Percentiles rank a stretch among this genome's conserved stretches.
These are phyloP conservation scores for Phytophthora vignae DNA, from an alignment of 352 stramenopile genomes.

Conservation along the genomic window DNA sequence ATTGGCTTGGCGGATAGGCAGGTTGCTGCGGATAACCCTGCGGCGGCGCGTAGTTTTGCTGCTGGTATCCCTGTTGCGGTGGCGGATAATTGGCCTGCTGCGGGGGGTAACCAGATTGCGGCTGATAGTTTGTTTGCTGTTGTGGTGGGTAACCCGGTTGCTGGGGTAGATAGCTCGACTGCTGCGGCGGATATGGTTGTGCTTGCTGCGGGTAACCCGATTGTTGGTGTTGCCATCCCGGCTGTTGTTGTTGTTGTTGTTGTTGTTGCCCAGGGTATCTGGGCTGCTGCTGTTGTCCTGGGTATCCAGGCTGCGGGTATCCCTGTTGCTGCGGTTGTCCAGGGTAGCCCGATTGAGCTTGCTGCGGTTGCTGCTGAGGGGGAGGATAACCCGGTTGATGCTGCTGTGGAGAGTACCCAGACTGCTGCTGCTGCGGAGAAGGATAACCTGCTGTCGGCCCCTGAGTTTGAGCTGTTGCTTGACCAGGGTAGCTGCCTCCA, in stretches of 20 bases:
- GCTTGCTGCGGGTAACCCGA: constrained; percentile 25
- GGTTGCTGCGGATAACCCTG: constrained; percentile 27
- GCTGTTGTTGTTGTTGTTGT: constrained; percentile 37
- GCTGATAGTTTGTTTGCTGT: constrained; percentile 25
- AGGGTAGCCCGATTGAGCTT: constrained; percentile 19
- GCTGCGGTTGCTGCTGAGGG: constrained; percentile 19
- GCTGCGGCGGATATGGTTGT: constrained; percentile 11
- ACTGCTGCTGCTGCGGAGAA: constrained; percentile 38
- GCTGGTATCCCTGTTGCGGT: constrained; percentile 22
- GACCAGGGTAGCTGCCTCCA: constrained; percentile 35
- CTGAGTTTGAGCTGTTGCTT: constrained; percentile 30
- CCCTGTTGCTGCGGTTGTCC: constrained; percentile 38
- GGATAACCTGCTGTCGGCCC: constrained; percentile 37
- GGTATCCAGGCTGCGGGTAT: constrained; percentile 21
- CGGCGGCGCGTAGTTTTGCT: constrained; percentile 5
- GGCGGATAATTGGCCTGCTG: constrained; percentile 27
- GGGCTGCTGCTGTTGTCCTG: constrained; percentile 30
- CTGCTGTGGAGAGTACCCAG: constrained; percentile 31
- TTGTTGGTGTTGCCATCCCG: constrained; percentile 37
- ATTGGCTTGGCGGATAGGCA: constrained; percentile 26
- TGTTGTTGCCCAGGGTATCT: constrained; percentile 17
- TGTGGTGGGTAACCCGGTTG: constrained; percentile 19
- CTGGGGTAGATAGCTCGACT: constrained; percentile 5
- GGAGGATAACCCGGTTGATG: constrained; percentile 4
- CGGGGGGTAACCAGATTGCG: constrained; percentile 4